These are phyloP conservation scores for Passalora sequoiae DNA, from an alignment of 2,329 filamentous ascomycete genomes.

Conservation along the genomic window DNA sequence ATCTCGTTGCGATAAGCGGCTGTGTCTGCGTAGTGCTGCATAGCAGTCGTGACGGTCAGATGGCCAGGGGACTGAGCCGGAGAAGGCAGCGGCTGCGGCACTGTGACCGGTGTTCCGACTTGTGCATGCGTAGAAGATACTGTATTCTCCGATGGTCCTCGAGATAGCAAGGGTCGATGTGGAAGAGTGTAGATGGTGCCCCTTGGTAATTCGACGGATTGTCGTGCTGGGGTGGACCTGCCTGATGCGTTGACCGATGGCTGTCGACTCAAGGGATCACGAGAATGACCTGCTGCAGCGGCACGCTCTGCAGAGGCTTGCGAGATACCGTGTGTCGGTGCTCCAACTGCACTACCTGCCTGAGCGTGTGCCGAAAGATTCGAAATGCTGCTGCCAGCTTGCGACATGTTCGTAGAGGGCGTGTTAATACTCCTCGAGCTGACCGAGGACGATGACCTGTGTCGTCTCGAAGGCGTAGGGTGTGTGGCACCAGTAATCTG, in stretches of 20 bases:
- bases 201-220: conserved; percentile 27
- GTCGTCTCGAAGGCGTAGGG: conserved; percentile 51
- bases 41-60: conserved; percentile 18
- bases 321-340: conserved; percentile 25
- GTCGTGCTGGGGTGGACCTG: conserved; percentile 32
- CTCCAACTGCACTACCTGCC: conserved; percentile 17
- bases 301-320: conserved; percentile 35
- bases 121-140: conserved; percentile 25
- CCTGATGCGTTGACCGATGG: conserved; percentile 33
- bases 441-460: conserved; percentile 35
- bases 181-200: conserved; percentile 26
- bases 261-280: conserved; percentile 27
- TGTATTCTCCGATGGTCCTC: conserved; percentile 27
- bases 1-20: conserved; percentile 43
- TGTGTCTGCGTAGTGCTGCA: conserved; percentile 37
- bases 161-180: conserved; percentile 33
- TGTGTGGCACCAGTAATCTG: conserved; percentile 46
- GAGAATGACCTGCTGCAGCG: conserved; percentile 23
- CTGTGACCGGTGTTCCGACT: conserved; percentile 22
- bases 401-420: conserved; percentile 21
- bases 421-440: conserved; percentile 28
- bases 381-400: conserved; percentile 12
- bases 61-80: conserved; percentile 21
- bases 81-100: conserved; percentile 18
- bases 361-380: conserved; percentile 21